Percentiles rank a stretch among this genome's conserved stretches.
These are phyloP conservation scores for Posidonia oceanica DNA, from an alignment of 116 monocot species.

Conservation along the genomic window DNA sequence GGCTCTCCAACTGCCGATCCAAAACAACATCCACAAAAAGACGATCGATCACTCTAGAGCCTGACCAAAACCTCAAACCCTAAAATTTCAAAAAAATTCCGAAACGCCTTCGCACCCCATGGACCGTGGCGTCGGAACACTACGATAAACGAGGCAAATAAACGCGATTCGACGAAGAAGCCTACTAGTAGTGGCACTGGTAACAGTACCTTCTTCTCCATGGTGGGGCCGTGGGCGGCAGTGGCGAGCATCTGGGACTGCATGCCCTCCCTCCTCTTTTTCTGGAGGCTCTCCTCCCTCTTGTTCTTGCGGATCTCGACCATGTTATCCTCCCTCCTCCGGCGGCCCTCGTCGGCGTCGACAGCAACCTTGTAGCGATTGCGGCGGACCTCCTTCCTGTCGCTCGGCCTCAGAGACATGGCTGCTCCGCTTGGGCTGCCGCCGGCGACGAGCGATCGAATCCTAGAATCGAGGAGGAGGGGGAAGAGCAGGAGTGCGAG, in stretches of 20 bases:
- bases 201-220: conserved; percentile 48
- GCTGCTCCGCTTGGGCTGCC: background rate
- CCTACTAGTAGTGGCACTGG: too few species aligned
- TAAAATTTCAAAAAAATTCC: background rate
- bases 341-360: conserved; percentile 75
- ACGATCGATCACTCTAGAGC: background rate
- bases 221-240: conserved; percentile 14
- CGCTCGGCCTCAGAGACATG: conserved; percentile 90
- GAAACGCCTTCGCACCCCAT: too few species aligned
- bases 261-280: conserved; percentile 82
- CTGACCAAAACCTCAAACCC: background rate
- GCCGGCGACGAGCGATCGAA: background rate
- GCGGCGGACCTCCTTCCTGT: conserved; percentile 68
- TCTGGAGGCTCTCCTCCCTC: conserved; percentile 73
- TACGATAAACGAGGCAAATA: too few species aligned
- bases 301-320: conserved; percentile 88
- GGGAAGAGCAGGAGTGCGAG: background rate
- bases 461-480: background rate
- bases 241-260: conserved; percentile 20
- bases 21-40: background rate
- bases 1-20: conserved; percentile 31
- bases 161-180: too few species aligned
- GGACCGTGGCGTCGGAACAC: too few species aligned
- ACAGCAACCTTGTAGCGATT: conserved; percentile 89
- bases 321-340: conserved; percentile 79